Conservation (phyloP, 805 yeast species). For the Metschnikowia cerradonensis region DNA sequence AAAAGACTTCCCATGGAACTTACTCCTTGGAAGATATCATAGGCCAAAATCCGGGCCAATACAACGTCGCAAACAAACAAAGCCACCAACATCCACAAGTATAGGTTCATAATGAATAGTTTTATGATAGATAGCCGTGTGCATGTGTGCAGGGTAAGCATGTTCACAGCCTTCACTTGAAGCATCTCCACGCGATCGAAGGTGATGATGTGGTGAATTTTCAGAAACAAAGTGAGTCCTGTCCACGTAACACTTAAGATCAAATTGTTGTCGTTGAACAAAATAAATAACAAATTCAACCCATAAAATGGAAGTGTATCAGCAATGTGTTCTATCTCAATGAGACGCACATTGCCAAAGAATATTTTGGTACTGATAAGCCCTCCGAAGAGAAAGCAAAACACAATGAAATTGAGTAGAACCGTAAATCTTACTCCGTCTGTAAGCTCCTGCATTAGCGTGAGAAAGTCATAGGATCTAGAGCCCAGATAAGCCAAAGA, state of each 20-base stretch:
- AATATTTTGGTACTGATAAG: constrained; percentile 38
- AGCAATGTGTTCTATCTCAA: constrained; percentile 66
- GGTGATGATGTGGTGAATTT: constrained; percentile 75
- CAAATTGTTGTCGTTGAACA: constrained; percentile 62
- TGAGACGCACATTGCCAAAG: constrained; percentile 71
- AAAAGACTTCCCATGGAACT: constrained; percentile 56
- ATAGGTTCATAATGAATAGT: constrained; percentile 33
- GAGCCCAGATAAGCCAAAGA: constrained; percentile 13
- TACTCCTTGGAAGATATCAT: constrained; percentile 47
- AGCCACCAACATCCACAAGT: constrained; percentile 41
- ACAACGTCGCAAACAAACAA: constrained; percentile 49
- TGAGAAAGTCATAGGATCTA: constrained; percentile 13
- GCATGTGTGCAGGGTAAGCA: constrained; percentile 15
- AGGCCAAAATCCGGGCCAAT: constrained; percentile 53
- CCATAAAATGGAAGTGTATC: constrained; percentile 34
- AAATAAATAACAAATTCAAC: constrained; percentile 52
- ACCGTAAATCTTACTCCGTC: constrained; percentile 12
- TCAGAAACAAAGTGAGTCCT: constrained; percentile 35
- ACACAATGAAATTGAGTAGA: constrained; percentile 17
- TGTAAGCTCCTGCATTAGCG: constrained; percentile 16
- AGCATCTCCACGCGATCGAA: constrained; percentile 47
- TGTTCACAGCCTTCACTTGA: constrained; percentile 27
- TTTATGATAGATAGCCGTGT: constrained; percentile 25
- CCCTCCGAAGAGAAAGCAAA: constrained; percentile 17
- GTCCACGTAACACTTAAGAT: constrained; percentile 44